phyloP scores from a whole-genome alignment of 306 rosid genomes.

The cucumber (Cucumis sativus) region DNA sequence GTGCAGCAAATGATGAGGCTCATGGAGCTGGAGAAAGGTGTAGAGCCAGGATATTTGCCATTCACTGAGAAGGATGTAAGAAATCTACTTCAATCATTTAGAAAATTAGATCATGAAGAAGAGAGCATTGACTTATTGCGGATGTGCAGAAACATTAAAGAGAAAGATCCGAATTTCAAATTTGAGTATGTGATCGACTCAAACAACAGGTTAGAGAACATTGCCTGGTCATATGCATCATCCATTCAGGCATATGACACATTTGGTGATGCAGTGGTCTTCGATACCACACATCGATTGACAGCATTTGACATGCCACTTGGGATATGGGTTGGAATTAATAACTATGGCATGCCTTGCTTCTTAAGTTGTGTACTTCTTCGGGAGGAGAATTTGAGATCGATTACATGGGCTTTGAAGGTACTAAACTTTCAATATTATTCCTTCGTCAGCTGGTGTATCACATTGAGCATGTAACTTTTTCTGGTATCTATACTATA shows the following conservation, averaged over 20 bases:
- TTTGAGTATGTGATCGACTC: conserved; percentile 73
- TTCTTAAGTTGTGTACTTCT: conserved; percentile 84
- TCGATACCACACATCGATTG: conserved; percentile 84
- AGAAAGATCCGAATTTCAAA: conserved; percentile 78
- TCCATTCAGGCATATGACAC: conserved; percentile 67
- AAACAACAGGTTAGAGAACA: conserved; percentile 61
- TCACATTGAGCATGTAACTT: background rate
- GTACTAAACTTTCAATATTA: conserved; percentile 28
- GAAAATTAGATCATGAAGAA: conserved; percentile 84
- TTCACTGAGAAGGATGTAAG: conserved; percentile 96
- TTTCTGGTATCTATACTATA: background rate
- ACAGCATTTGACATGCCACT: conserved; percentile 92
- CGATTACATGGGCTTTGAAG: conserved; percentile 86
- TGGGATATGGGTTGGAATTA: conserved; percentile 93
- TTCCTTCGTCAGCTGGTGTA: background rate
- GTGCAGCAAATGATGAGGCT: conserved; percentile 98
- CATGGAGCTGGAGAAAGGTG: conserved; percentile 93
- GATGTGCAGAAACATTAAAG: conserved; percentile 87
- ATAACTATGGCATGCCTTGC: conserved; percentile 98
- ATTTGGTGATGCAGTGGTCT: conserved; percentile 86
- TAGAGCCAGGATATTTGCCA: conserved; percentile 84
- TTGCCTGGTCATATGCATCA: conserved; percentile 96
- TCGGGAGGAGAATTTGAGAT: conserved; percentile 68
- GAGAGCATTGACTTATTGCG: conserved; percentile 72
- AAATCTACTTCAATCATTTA: conserved; percentile 76